Evolutionary conservation across 768 basidiomycete species (phyloP), one percentile per base, ranked within the genome.

Genomic region (Hortiboletus flavorubellus): DNA sequence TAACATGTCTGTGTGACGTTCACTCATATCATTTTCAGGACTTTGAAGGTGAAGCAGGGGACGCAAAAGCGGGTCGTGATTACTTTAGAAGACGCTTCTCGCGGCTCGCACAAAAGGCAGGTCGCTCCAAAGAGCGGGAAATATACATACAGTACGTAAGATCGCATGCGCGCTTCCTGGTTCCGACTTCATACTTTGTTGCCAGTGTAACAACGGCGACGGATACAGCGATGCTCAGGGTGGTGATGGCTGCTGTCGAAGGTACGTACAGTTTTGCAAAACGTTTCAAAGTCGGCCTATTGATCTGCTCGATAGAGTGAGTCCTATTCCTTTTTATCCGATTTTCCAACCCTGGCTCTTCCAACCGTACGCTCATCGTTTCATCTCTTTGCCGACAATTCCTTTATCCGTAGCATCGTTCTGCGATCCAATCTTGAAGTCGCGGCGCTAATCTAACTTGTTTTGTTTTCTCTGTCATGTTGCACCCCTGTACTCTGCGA

Each of bases 241-340:
- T 95, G 18, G 91, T 98, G 15, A 96, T 96, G 94, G 90, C 91
- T 59, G 93, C 94, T 57, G 92, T 94, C 48, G 90, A 93, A 93
- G 92, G 91, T 91, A 59, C 63, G 84, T 77, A 52, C 46, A 37
- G 9, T 38, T 43, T 56, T 26, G 11, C 26, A 23, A 29, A 2
- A 14, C 6, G 7, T 42, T 10, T 37, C 4, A 46, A 59, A n/a
- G 53, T 54, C 40, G 41, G 2, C 44, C 4, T 2, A 37, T 64
- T 63, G 54, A 66, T 59, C 30, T 53, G 52, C 60, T 60, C 15
- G n/a, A 40, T 62, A 89, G 87, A 88, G 87, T 90, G 79, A 89
- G 86, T 87, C 38, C 45, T 52, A 31, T 64, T 46, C 65, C 66
- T 50, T 59, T 64, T 67, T 60, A 55, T 58, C 59, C 43, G 41